These are phyloP conservation scores for Dioscorea cayenensis DNA, from an alignment of 116 monocot genomes.

Conservation along the genomic window DNA sequence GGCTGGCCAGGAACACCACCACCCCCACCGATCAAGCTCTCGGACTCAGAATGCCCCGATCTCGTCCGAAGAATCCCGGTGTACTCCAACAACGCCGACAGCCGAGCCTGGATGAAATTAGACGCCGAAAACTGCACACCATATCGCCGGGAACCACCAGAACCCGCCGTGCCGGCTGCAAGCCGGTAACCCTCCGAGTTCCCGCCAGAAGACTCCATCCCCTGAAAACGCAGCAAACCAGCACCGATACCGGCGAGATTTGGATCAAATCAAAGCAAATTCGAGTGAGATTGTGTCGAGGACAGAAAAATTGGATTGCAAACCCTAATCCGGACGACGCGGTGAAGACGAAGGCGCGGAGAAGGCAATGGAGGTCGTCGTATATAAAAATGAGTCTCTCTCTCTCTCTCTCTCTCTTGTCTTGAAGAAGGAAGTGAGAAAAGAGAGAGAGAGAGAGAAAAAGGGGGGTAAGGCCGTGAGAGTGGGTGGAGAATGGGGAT, in stretches of 20 bases:
- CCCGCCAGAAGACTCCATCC: constrained; percentile 51
- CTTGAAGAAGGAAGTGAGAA: background rate
- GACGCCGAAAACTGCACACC: constrained; percentile 51
- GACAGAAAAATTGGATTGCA: too few species aligned
- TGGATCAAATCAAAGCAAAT: too few species aligned
- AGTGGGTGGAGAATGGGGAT: background rate
- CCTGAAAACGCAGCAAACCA: background rate
- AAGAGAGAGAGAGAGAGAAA: background rate
- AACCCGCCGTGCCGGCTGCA: constrained; percentile 3
- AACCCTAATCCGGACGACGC: background rate
- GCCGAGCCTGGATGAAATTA: constrained; percentile 61
- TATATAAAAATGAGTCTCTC: too few species aligned
- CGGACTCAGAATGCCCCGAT: constrained; percentile 23
- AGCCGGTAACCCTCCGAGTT: constrained; percentile 11
- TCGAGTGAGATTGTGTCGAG: too few species aligned
- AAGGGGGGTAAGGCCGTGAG: too few species aligned
- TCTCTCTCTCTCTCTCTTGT: too few species aligned
- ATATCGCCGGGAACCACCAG: constrained; percentile 30
- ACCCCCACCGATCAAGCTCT: constrained; percentile 16
- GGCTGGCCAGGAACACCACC: constrained; percentile 6
- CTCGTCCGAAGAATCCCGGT: constrained; percentile 57
- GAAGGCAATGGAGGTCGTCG: too few species aligned
- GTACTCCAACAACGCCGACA: constrained; percentile 73
- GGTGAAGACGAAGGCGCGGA: background rate
- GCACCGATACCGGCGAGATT: too few species aligned